Evolutionary conservation across 352 stramenopile genomes (phyloP), one percentile per base, ranked within the genome.

Genomic region (Phytophthora boehmeriae): DNA sequence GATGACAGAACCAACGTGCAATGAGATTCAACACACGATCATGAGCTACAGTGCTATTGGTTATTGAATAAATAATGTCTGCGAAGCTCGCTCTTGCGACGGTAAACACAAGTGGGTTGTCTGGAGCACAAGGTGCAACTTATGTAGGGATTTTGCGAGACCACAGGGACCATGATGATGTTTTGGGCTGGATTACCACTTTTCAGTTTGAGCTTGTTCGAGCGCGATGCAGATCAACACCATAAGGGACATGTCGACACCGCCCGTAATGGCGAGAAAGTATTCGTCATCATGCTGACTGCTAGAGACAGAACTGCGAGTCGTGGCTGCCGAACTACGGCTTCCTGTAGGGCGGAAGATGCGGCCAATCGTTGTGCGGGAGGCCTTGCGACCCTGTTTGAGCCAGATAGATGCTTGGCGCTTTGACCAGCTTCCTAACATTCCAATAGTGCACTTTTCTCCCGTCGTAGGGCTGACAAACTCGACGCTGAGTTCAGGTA

Each of bases 151-250:
- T 13, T 23, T 8, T 23, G 10, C 6, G 19, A 22, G 11, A 32
- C 34, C 23, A 25, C 25, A 8, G 25, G 45, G 41, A 39, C 34
- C 20, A 25, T 49, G 49, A 38, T 44, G 34, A 19, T 23, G 32
- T 20, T 62, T 41, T 23, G 14, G 20, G 16, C 14, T 25, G 14
- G 17, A n/a, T 60, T 55, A 76, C 54, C 47, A 68, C 32, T 68
- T 59, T 13, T 76, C 67, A 32, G 16, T 57, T 9, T 73, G 36
- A 19, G 68, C 64, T 41, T 72, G 68, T 27, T 82, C 70, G 14
- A 79, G 51, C n/a, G 73, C 66, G 36, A 79, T 68, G 42, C 73
- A 77, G 39, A 82, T 66, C 14, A 82, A 63, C 39, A 82, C 57
- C 36, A 79, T 73, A 19, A 82, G 60, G n/a, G 66, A 47, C 66